Evolutionary conservation across 2,329 filamentous ascomycete genomes (phyloP), one percentile per base, ranked within the genome.

Genomic region (Lachnellula subtilissima): DNA sequence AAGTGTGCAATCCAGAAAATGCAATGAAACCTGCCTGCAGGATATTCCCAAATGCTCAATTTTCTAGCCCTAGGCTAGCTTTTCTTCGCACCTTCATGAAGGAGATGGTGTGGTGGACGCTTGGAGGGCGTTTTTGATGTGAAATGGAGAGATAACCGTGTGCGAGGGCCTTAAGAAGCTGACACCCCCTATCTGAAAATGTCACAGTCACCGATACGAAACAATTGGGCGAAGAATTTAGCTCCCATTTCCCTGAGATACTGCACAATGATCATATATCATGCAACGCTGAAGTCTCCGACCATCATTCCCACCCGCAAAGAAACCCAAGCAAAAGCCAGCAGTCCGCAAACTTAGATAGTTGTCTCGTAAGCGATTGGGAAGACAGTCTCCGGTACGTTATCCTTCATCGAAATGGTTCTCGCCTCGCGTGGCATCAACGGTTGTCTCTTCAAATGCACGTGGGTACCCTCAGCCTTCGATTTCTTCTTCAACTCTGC

Each of bases 331-430:
- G 62, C 54, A 62, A 68, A 48, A 65, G 59, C 54, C 62, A 61
- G 53, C 56, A 58, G 46, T 52, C 52, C 56, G 49, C 62, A 61
- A 61, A 64, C 61, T 65, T 94, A 99, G 78, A 99, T 97, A 74
- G 90, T 93, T 71, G 94, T 99, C 85, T 97, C 94, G 86, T 97
- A 99, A 72, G 94, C 79, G 70, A 97, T 84, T 69, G 93, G 91
- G 63, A 86, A 85, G 72, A 97, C 85, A 70, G 89, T 97, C 86
- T 97, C 91, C 64, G 92, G 91, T 75, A 85, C 82, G 81, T 90
- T 89, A 74, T 91, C 87, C 79, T 85, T 86, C 70, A 86, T 79
- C 71, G 84, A 88, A 74, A 97, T 84, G 64, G 86, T 91, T 75
- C 85, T 83, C 65, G 89, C 86, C 66, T 88, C 86, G 68, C 94